Evolutionary conservation across 352 stramenopile species (phyloP).

Genomic region (Globisporangium nunn): DNA sequence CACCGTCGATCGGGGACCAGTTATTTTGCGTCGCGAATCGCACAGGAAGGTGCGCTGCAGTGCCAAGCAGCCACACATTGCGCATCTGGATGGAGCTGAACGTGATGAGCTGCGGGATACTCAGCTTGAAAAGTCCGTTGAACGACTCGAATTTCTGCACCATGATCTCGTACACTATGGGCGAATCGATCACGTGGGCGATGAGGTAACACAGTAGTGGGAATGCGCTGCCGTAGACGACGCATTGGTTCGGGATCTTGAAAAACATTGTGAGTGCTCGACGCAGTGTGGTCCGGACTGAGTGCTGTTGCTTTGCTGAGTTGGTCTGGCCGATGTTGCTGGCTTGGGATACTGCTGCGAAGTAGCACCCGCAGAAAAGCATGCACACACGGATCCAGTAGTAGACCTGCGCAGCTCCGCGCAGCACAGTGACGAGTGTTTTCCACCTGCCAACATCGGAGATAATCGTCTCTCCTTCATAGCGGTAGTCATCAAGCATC

Average conservation of each 20-base stretch:
- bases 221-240: constrained; percentile 18
- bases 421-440: background rate
- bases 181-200: constrained; percentile 16
- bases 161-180: constrained; percentile 13
- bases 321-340: too few relatives aligned
- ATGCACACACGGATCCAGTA: constrained; percentile 8
- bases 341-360: background rate
- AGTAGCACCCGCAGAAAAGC: constrained; percentile 6
- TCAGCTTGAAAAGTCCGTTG: constrained; percentile 9
- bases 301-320: background rate
- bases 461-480: constrained; percentile 10
- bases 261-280: constrained; percentile 5
- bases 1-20: background rate
- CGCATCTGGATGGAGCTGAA: constrained; percentile 18
- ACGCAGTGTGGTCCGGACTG: background rate
- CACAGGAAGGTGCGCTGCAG: constrained; percentile 3
- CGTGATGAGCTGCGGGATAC: constrained; percentile 2
- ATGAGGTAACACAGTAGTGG: constrained; percentile 16
- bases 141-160: constrained; percentile 8
- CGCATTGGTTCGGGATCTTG: constrained; percentile 15
- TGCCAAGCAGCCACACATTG: constrained; percentile 16
- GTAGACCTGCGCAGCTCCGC: constrained; percentile 4
- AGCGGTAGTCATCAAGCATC: constrained; percentile 10
- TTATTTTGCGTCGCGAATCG: background rate
- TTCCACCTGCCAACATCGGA: constrained; percentile 7